Conservation (phyloP, 441 rosid genomes). For the Erodium texanum region DNA sequence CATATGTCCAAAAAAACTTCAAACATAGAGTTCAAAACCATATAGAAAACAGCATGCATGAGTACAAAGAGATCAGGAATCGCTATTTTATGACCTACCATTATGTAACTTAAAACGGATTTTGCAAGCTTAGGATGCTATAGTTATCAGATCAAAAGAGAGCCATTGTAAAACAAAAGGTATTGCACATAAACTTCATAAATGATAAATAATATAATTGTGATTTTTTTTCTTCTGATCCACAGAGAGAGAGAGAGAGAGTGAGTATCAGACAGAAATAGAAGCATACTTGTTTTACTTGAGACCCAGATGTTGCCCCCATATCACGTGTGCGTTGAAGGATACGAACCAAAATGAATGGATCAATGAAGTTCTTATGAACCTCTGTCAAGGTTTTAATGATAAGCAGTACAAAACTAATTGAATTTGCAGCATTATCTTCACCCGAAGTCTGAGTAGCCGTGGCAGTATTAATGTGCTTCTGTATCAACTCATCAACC, state of each 20-base stretch:
- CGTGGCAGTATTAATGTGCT: conserved; percentile 55
- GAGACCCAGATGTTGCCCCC: conserved; percentile 70
- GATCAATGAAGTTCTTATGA: conserved; percentile 65
- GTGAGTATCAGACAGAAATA: conserved; percentile 5
- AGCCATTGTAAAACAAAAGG: too few species aligned
- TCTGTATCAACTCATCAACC: conserved; percentile 81
- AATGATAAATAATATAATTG: too few species aligned
- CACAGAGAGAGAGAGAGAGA: not conserved
- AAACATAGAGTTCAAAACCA: not conserved
- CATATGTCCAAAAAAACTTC: not conserved
- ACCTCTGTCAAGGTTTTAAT: conserved; percentile 80
- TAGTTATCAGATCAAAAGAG: too few species aligned
- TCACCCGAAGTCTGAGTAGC: conserved; percentile 60
- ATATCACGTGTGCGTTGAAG: conserved; percentile 88
- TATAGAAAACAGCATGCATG: not conserved
- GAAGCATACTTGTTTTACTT: conserved; percentile 71
- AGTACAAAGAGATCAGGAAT: not conserved
- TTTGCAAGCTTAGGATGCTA: too few species aligned
- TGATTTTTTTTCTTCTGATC: not conserved
- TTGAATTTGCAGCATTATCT: conserved; percentile 60
- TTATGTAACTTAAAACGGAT: too few species aligned
- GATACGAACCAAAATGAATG: conserved; percentile 62
- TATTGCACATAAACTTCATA: too few species aligned
- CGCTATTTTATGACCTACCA: too few species aligned
- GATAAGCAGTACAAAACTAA: conserved; percentile 79